Percentiles rank a stretch among this genome's conserved stretches.
Conservation (phyloP, 176 grass and related monocot genomes). For the Carex scoparia region DNA sequence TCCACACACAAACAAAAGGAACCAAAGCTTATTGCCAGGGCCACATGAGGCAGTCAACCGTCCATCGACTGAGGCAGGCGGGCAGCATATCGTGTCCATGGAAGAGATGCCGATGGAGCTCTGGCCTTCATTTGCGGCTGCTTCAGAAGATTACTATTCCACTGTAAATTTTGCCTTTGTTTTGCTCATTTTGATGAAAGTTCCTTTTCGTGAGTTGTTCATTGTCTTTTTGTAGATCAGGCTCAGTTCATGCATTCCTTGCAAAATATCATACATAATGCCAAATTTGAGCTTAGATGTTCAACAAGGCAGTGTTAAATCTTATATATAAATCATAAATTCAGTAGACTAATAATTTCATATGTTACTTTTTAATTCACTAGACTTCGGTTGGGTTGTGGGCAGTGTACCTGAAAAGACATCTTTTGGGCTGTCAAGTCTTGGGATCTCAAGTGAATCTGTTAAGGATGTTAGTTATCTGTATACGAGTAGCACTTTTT, state of each 20-base stretch:
- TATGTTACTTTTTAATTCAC: neutral
- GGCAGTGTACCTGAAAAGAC: neutral
- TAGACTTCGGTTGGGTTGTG: neutral
- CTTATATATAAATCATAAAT: neutral
- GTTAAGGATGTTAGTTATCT: neutral
- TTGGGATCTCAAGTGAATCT: neutral
- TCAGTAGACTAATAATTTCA: neutral
- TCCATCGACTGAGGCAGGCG: constrained; percentile 58
- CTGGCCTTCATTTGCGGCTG: constrained; percentile 83
- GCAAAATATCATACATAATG: neutral
- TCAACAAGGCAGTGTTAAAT: neutral
- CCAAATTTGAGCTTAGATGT: neutral
- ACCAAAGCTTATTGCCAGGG: constrained; percentile 82
- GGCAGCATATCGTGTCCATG: constrained; percentile 95
- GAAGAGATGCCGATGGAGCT: constrained; percentile 89
- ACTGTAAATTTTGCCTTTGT: constrained; percentile 52
- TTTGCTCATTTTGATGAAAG: neutral
- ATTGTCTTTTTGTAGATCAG: neutral
- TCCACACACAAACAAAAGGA: constrained; percentile 88
- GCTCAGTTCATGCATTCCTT: neutral
- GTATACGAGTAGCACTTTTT: neutral
- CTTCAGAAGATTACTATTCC: constrained; percentile 97
- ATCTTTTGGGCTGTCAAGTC: neutral
- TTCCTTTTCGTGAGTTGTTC: neutral
- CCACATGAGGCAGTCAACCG: constrained; percentile 62